Evolutionary conservation across 768 basidiomycete species (phyloP).

Genomic region (Russula sp.): DNA sequence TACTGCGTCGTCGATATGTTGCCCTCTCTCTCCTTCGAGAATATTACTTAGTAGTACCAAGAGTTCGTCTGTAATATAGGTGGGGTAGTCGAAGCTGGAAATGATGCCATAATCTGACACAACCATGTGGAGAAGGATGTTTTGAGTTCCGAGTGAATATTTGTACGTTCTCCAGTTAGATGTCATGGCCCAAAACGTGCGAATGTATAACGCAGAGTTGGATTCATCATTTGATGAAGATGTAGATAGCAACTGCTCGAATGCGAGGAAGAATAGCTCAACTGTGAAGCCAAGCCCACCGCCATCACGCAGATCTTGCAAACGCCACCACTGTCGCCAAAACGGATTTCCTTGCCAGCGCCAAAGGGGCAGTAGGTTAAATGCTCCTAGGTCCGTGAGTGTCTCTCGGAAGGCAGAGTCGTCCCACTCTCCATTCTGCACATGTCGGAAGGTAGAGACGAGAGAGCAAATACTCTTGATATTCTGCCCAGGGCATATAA

Average conservation of each 20-base stretch:
- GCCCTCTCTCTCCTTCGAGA: not conserved
- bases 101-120: not conserved
- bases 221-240: not conserved
- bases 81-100: not conserved
- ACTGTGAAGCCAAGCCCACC: not conserved
- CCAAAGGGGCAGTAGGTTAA: no score
- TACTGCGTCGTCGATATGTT: not conserved
- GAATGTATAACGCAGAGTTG: not conserved
- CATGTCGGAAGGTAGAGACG: not conserved
- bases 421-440: not conserved
- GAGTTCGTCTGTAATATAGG: not conserved
- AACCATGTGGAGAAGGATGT: not conserved
- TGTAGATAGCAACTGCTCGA: no score
- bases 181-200: no score
- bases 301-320: not conserved
- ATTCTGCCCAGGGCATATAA: not conserved
- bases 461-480: not conserved
- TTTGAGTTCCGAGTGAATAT: not conserved
- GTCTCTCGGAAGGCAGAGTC: not conserved
- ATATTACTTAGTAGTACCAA: not conserved
- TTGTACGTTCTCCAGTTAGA: not conserved
- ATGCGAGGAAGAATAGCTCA: no score
- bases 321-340: no score
- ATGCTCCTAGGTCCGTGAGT: not conserved
- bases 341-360: no score